Conservation (phyloP, 805 yeast genomes). For the Kregervanrija pseudodelftensis region DNA sequence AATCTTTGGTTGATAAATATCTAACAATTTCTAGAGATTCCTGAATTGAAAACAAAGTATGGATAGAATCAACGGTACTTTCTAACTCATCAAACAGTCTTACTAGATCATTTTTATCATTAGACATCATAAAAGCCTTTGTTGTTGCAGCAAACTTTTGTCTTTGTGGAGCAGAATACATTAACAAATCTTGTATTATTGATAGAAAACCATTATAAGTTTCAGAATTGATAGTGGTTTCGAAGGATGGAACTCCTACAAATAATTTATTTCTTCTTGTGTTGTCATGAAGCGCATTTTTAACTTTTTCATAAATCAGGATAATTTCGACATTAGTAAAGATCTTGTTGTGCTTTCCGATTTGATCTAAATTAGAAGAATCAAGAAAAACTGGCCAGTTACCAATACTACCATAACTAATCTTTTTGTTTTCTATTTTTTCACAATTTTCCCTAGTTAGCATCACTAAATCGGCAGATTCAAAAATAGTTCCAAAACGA, state of each 20-base stretch:
- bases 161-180: constrained; percentile 59
- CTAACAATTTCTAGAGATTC: constrained; percentile 37
- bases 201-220: constrained; percentile 66
- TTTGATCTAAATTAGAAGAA: constrained; percentile 51
- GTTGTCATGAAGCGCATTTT: constrained; percentile 29
- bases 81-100: constrained; percentile 12
- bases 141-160: constrained; percentile 50
- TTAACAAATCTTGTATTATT: constrained; percentile 54
- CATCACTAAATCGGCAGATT: constrained; percentile 67
- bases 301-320: constrained; percentile 50
- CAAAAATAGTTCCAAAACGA: constrained; percentile 61
- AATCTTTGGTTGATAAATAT: constrained; percentile 31
- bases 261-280: constrained; percentile 38
- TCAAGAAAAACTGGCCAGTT: constrained; percentile 88
- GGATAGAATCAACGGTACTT: constrained; percentile 6
- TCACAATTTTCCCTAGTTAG: constrained; percentile 37
- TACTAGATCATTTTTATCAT: constrained; percentile 57
- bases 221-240: constrained; percentile 60
- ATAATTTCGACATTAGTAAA: constrained; percentile 59
- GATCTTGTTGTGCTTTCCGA: constrained; percentile 43
- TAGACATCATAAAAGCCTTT: constrained; percentile 59
- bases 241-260: constrained; percentile 64
- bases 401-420: constrained; percentile 51
- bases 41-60: constrained; percentile 7
- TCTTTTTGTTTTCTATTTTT: constrained; percentile 31